Evolutionary conservation across 257 asterid species (phyloP).

Genomic region (Datura wrightii): DNA sequence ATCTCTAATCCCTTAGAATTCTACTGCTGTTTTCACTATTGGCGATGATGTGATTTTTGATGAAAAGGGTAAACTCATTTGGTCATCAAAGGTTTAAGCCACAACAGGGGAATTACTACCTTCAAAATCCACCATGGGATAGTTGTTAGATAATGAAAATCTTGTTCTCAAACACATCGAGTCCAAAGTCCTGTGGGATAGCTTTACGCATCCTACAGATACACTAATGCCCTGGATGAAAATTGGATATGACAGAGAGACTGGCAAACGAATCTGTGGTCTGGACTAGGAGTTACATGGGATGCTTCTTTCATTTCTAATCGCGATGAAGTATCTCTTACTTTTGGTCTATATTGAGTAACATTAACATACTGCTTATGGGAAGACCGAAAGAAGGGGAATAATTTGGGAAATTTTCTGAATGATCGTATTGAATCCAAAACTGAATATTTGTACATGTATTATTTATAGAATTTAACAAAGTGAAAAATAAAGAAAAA

Average conservation of each 20-base stretch:
- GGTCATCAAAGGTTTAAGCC: slow-evolving; percentile 25
- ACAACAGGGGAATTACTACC: not conserved
- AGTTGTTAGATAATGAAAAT: not conserved
- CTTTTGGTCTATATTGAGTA: not conserved
- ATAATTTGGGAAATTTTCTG: too few species aligned
- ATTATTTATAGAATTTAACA: too few species aligned
- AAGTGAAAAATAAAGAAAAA: too few species aligned
- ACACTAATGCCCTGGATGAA: slow-evolving; percentile 13
- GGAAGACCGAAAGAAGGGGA: too few species aligned
- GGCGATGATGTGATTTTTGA: not conserved
- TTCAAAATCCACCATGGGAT: not conserved
- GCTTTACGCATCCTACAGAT: not conserved
- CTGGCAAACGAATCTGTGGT: not conserved
- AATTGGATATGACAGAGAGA: not conserved
- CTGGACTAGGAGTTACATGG: not conserved
- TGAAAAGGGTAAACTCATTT: not conserved
- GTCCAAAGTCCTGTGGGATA: not conserved
- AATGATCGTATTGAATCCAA: too few species aligned
- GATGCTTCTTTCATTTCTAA: not conserved
- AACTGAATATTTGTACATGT: too few species aligned
- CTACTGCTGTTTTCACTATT: not conserved
- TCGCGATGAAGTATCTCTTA: not conserved
- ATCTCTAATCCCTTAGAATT: not conserved
- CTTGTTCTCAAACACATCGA: not conserved
- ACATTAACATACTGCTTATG: too few species aligned